Percentiles rank a stretch among this genome's conserved stretches.
phyloP scores from a whole-genome alignment of 176 grass and related monocot genomes.

The Carex littledalei region DNA sequence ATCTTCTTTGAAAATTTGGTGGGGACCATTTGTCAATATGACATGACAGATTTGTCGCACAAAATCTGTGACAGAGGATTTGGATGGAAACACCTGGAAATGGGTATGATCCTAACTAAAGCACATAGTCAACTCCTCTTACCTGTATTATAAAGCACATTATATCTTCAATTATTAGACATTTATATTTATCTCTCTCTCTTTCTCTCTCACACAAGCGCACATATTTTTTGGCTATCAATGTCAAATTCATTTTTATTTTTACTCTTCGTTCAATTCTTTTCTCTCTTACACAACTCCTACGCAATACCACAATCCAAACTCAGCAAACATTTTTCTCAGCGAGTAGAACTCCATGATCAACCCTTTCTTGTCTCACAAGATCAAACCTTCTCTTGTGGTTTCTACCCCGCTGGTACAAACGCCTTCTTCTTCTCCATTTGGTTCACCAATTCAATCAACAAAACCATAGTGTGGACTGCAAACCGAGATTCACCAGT shows the following conservation, averaged over 20 bases:
- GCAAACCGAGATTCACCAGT: slow-evolving; percentile 39
- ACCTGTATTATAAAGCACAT: not conserved
- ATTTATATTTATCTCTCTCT: not conserved
- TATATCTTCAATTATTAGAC: not conserved
- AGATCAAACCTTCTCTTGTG: slow-evolving; percentile 17
- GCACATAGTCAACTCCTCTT: not conserved
- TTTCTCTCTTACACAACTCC: slow-evolving; percentile 4
- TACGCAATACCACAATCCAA: slow-evolving; percentile 3
- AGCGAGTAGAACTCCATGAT: not conserved
- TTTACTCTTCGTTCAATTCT: not conserved
- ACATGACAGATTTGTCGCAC: not conserved
- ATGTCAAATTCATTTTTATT: not conserved
- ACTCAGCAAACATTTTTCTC: slow-evolving; percentile 5
- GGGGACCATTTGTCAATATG: not conserved
- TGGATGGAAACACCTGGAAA: not conserved
- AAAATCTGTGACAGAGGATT: not conserved
- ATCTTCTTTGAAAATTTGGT: too few species aligned
- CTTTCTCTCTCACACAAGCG: not conserved
- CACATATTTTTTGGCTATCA: not conserved
- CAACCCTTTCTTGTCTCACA: slow-evolving; percentile 7
- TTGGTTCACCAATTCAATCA: slow-evolving; percentile 32
- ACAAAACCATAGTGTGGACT: slow-evolving; percentile 45
- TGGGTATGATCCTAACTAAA: not conserved
- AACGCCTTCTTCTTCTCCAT: slow-evolving; percentile 59
- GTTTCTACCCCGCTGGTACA: slow-evolving; percentile 39